phyloP scores from a whole-genome alignment of 805 yeast species.

The Myxozyma geophila region DNA sequence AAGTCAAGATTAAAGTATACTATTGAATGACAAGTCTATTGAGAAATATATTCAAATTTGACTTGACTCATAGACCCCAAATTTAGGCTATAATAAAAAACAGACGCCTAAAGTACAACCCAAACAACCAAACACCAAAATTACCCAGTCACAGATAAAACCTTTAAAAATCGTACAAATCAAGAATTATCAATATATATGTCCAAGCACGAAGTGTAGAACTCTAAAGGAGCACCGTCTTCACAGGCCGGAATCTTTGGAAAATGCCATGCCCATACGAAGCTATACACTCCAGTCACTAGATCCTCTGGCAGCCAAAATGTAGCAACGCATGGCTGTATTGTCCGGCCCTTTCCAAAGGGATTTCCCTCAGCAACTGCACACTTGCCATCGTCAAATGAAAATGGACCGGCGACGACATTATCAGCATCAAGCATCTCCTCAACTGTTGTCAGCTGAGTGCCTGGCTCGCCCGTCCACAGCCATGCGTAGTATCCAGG shows the following conservation, averaged over 20 bases:
- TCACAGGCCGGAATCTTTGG: constrained; percentile 35
- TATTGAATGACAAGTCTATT: too few relatives aligned
- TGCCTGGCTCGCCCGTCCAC: constrained; percentile 29
- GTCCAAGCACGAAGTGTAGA: constrained; percentile 37
- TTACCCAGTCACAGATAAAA: background rate
- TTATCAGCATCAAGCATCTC: constrained; percentile 25
- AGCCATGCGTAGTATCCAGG: constrained; percentile 37
- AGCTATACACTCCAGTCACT: constrained; percentile 27
- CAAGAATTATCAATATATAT: constrained; percentile 14
- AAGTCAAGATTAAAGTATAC: too few relatives aligned
- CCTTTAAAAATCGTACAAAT: background rate
- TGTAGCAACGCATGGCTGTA: constrained; percentile 28
- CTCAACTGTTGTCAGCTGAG: constrained; percentile 30
- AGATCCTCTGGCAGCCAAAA: constrained; percentile 29
- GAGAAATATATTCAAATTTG: too few relatives aligned
- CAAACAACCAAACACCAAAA: background rate
- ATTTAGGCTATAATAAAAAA: too few relatives aligned
- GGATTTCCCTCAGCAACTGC: constrained; percentile 28
- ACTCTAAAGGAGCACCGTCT: constrained; percentile 32
- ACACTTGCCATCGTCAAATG: constrained; percentile 37
- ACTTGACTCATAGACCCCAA: too few relatives aligned
- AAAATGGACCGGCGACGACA: constrained; percentile 35
- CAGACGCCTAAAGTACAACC: background rate
- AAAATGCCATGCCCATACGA: constrained; percentile 39
- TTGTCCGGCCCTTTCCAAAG: constrained; percentile 20